Evolutionary conservation across 2,329 filamentous ascomycete species (phyloP).

Genomic region (Dryadomyces sulphureus): DNA sequence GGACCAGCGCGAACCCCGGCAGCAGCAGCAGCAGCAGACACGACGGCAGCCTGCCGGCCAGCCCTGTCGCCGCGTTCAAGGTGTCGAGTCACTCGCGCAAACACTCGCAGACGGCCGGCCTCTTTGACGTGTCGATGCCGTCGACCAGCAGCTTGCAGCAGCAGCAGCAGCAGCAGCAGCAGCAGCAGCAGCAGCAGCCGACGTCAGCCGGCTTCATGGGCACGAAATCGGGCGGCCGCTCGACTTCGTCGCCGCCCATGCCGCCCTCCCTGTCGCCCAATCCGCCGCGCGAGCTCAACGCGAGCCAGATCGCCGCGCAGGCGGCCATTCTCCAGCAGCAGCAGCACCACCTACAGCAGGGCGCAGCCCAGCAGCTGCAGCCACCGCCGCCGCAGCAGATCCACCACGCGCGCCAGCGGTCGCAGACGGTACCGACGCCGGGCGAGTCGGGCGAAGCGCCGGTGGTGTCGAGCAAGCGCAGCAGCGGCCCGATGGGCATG

Average conservation of each 20-base stretch:
- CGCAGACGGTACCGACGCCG: conserved; percentile 54
- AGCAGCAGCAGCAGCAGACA: conserved; percentile 5
- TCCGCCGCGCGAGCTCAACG: conserved; percentile 26
- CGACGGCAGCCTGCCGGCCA: conserved; percentile 11
- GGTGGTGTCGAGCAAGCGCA: conserved; percentile 20
- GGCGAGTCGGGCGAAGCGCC: conserved; percentile 26
- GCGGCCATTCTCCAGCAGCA: conserved; percentile 57
- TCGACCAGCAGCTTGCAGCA: conserved; percentile 38
- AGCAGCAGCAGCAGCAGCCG: neutral
- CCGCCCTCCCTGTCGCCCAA: conserved; percentile 8
- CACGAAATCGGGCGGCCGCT: neutral
- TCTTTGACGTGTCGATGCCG: conserved; percentile 61
- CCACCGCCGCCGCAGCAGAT: conserved; percentile 28
- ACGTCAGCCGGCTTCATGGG: conserved; percentile 5
- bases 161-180: conserved; percentile 15
- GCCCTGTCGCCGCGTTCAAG: conserved; percentile 14
- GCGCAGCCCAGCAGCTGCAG: conserved; percentile 22
- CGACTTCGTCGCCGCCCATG: conserved; percentile 1
- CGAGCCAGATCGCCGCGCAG: conserved; percentile 71
- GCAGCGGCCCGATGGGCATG: conserved; percentile 39
- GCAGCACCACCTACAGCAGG: conserved; percentile 18
- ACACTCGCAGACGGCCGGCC: conserved; percentile 59
- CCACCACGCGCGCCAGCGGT: conserved; percentile 49
- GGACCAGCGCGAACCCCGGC: conserved; percentile 4
- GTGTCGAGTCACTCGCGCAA: conserved; percentile 36